Evolutionary conservation across 352 stramenopile genomes (phyloP).

Genomic region (Phytophthora pisi): DNA sequence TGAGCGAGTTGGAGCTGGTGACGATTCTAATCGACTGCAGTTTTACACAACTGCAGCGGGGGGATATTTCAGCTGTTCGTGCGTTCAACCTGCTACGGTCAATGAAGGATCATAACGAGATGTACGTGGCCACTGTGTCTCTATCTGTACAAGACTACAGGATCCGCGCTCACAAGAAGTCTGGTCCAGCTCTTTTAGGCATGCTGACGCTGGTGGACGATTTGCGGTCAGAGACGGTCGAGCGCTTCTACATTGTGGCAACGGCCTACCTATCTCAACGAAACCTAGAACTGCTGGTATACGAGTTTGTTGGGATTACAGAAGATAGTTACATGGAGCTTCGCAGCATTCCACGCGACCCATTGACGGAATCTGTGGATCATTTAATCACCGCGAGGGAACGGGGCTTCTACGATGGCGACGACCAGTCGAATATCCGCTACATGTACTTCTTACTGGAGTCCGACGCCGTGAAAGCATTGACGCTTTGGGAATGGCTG

Average conservation of each 20-base stretch:
- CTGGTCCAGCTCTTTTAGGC: neutral
- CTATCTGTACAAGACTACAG: neutral
- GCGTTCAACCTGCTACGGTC: neutral
- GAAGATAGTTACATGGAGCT: neutral
- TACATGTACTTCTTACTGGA: constrained; percentile 1
- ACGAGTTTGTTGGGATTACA: neutral
- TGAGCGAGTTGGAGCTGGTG: neutral
- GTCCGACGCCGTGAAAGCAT: neutral
- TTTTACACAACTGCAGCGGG: neutral
- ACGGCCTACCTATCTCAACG: neutral
- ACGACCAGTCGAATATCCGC: neutral
- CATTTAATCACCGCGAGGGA: neutral
- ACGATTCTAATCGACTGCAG: neutral
- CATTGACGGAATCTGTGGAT: neutral
- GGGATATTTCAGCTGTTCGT: neutral
- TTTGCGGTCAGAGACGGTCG: neutral
- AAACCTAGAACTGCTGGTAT: neutral
- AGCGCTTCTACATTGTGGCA: neutral
- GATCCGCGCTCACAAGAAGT: neutral
- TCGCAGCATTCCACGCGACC: neutral
- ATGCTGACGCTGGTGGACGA: neutral
- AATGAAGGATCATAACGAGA: neutral
- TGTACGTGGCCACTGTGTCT: neutral
- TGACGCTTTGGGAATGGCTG: constrained; percentile 4
- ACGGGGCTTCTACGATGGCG: neutral